These are phyloP conservation scores for Astrephomene gubernaculifera DNA, from an alignment of 139 green algal species.

Conservation along the genomic window DNA sequence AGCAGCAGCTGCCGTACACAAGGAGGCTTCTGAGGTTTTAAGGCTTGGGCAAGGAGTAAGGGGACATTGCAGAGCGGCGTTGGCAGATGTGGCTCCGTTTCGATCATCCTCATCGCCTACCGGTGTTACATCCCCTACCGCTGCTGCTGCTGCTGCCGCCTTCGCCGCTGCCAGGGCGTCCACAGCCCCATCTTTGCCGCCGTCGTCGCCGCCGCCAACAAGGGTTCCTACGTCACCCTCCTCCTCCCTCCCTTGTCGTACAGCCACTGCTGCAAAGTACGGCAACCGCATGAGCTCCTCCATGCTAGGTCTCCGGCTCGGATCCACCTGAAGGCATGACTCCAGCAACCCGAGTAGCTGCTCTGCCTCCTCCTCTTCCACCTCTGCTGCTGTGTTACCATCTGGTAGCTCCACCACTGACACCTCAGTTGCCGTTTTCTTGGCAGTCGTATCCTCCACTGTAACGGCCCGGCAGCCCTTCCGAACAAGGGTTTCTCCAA, in stretches of 20 bases:
- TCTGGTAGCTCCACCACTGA: neutral
- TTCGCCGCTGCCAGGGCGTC: neutral
- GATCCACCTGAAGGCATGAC: slow-evolving; percentile 7
- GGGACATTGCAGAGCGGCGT: too few species aligned
- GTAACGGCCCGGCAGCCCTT: neutral
- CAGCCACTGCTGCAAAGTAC: slow-evolving; percentile 10
- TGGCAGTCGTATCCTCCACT: neutral
- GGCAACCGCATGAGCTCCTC: slow-evolving; percentile 10
- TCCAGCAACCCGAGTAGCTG: neutral
- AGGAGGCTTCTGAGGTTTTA: too few species aligned
- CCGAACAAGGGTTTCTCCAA: neutral
- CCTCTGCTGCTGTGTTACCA: neutral
- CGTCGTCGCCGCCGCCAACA: neutral
- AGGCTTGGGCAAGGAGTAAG: too few species aligned
- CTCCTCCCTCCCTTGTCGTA: neutral
- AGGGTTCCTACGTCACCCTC: neutral
- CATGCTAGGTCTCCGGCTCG: neutral
- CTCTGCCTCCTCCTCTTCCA: neutral
- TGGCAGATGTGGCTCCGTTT: neutral
- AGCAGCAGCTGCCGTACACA: too few species aligned
- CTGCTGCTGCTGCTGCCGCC: neutral
- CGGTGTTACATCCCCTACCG: neutral
- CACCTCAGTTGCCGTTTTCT: neutral
- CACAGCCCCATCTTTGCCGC: neutral
- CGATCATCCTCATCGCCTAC: neutral